Evolutionary conservation across 1,139 yeast genomes (phyloP), one percentile per base, ranked within the genome.

Genomic region (Debaryomyces fabryi): DNA sequence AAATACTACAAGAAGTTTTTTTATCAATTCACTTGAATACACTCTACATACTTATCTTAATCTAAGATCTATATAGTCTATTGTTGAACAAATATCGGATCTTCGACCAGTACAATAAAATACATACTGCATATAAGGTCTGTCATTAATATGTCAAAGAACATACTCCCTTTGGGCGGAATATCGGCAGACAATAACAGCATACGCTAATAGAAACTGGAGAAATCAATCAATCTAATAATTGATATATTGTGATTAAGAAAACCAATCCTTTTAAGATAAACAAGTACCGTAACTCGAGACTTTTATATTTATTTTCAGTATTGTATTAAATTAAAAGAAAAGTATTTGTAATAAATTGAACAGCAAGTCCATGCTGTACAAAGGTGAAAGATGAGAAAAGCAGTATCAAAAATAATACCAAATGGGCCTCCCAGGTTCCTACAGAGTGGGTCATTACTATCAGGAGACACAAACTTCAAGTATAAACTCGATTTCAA

Each of bases 371-470:
- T 42, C 32, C 24, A 34, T 42, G 39, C n/a, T 29, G 39, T 35
- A 24, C 12, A 24, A 12, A 34, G 15, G 24, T 32, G 18, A 25
- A 35, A 45, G 13, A 67, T 75, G 79, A 71, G 78, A 60, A 70
- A 71, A 52, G 79, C 78, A 29, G 79, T 75, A 48, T 65, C 79
- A 33, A 71, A 69, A 56, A 68, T 75, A 52, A 67, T 74, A 41
- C 75, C 77, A 34, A 58, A 60, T 27, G 52, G 62, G 39, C 59
- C 50, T 18, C 23, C 47, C 24, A 49, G 39, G 45, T 41, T 40
- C 15, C 39, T 39, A 32, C 33, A 38, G 30, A 35, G 47, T 16
- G 42, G 42, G 12, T 37, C 24, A 20, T n/a, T 27, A 8, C 24
- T 24, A 39, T 27, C 43, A 23, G 33, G 34, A n/a, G 42, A 49